Base-by-base conservation (phyloP, 257 asterid genomes). In the Coffea canephora region DNA sequence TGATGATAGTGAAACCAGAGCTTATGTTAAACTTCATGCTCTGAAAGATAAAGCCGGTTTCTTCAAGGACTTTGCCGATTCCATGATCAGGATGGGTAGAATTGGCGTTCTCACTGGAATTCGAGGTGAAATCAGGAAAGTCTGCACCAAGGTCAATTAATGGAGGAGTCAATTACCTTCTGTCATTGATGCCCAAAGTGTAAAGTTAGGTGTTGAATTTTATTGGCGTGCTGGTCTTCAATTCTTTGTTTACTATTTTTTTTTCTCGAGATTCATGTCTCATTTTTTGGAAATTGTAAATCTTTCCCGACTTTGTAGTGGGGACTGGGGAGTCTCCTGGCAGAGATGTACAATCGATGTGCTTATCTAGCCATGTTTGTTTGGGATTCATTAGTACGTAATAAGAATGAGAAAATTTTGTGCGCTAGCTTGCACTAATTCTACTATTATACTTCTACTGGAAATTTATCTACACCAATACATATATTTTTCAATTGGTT, bases 21-120 rank as follows among this genome's bases (percentile, higher is more conserved):
- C 84, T 12, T 86, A 88, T 68, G 82, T 88, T 52, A 34, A 57
- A 68, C 39, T 55, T 68, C 89, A 86, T 46, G 76, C 87, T 21
- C 71, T 8, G 0, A 62, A 54, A 16, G 48, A 84, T 45, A 86
- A 85, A 0, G 75, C 84, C 25, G 74, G 85, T 52, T 82, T 88
- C 84, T 86, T 88, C 52, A 82, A 83, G 62, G 88, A 88, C 57
- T 88, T 88, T 18, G 91, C 88, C 59, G 87, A 84, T 6, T 86
- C 91, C 59, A 88, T 88, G 89, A 84, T 88, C 67, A 80, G 75
- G 3, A 85, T 85, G 89, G 91, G 91, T 10, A 80, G 87, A 77
- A 76, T 87, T 67, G 87, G 77, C 3, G 91, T 88, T 9, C 83
- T 86, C 9, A 88, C 88, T 8, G 89, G 87, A 8, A 75, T 16